Evolutionary conservation across 345 rosid genomes (phyloP), one percentile per base, ranked within the genome.

Genomic region (Eucalyptus tenuipes): DNA sequence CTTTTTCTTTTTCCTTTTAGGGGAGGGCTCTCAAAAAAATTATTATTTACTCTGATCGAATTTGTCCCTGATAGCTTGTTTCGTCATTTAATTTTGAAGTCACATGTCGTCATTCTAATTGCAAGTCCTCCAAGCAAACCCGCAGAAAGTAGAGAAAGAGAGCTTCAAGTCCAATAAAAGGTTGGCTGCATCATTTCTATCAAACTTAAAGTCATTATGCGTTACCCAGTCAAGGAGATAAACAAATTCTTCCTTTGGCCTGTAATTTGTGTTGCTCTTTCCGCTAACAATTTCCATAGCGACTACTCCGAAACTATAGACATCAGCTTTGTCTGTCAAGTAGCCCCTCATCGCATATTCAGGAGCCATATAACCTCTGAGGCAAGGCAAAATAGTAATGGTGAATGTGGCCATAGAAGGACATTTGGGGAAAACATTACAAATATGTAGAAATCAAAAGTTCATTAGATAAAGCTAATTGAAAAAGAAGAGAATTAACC

Each of bases 261-360:
- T 92, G 93, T 96, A 97, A 89, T 95, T 97, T 7, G 99, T 96
- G 93, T 97, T 97, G 93, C 99, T 97, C 92, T 94, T 96, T 59
- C 99, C 99, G 5, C 99, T 95, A 14, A 97, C 96, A 59, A 96
- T 94, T 93, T 97, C 99, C 85, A 97, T 88, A 44, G 92, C 91
- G 44, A 96, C 99, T 42, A 96, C 94, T 33, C 99, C 99, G 2
- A 96, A 97, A 90, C 99, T 97, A 86, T 97, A 97, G 10, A 97
- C 97, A 89, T 97, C 99, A 8, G 99, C 99, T 61, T 97, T 97
- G 88, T 96, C 97, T 7, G 99, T 97, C 94, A 96, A 93, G 94
- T 97, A 96, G 84, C 99, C 99, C 90, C 98, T 95, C 99, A 96
- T 96, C 84, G 99, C 99, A 90, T 97, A 96, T 91, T 97, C 99